These are phyloP conservation scores for Conidiobolus coronatus DNA, from an alignment of 371 early-diverging fungal species.

Conservation along the genomic window DNA sequence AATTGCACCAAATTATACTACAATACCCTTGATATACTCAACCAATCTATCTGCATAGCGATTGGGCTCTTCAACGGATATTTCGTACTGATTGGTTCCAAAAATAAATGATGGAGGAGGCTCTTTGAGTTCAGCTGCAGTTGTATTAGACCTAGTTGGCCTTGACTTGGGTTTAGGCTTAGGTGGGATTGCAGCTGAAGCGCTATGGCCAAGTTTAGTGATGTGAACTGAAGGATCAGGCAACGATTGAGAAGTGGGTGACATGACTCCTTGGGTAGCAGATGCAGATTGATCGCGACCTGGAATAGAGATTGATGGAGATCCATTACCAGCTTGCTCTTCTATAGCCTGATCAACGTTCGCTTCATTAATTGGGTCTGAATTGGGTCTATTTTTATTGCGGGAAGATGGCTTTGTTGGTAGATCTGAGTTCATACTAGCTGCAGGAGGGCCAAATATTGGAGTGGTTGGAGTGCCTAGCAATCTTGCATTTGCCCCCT, in stretches of 20 bases:
- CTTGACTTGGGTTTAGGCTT: too few relatives aligned
- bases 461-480: constrained; percentile 2
- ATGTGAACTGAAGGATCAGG: background rate
- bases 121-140: background rate
- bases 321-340: too few relatives aligned
- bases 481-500: constrained; percentile 14
- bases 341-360: too few relatives aligned
- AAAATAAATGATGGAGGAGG: background rate
- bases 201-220: background rate
- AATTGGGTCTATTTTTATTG: too few relatives aligned
- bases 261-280: background rate
- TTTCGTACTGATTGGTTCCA: constrained; percentile 10
- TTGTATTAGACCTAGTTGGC: constrained; percentile 3
- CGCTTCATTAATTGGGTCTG: too few relatives aligned
- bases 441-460: background rate
- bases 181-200: background rate
- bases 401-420: too few relatives aligned
- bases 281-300: background rate
- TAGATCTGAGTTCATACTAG: too few relatives aligned
- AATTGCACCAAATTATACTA: constrained; percentile 4
- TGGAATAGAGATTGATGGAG: too few relatives aligned
- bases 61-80: constrained; percentile 31
- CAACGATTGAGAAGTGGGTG: background rate
- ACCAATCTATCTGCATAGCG: constrained; percentile 24
- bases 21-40: constrained; percentile 15